Conservation (phyloP, 345 rosid genomes). For the Aurinia saxatilis region DNA sequence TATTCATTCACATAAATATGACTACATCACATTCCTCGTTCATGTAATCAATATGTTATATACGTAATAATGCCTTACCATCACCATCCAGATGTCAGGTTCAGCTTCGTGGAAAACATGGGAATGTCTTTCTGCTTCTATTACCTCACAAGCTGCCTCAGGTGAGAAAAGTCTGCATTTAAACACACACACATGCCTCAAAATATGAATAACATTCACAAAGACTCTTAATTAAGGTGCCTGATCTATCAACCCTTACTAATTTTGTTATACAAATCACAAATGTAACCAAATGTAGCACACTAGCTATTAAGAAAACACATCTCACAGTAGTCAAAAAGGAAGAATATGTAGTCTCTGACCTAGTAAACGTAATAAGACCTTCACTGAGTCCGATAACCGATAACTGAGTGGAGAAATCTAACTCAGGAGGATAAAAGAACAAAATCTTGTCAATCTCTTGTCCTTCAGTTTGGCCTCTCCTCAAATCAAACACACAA, state of each 20-base stretch:
- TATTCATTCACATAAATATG: not conserved
- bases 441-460: constrained; percentile 86
- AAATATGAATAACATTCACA: not conserved
- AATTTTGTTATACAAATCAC: not conserved
- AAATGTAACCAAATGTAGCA: not conserved
- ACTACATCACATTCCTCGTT: not conserved
- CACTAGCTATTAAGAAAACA: not conserved
- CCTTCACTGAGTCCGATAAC: constrained; percentile 96
- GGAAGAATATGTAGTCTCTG: not conserved
- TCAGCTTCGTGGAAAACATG: constrained; percentile 93
- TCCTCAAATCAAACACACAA: constrained; percentile 86
- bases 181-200: constrained; percentile 3
- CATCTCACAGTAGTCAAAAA: too few species aligned
- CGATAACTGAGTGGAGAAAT: constrained; percentile 78
- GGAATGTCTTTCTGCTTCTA: constrained; percentile 90
- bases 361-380: constrained; percentile 92
- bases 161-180: constrained; percentile 86
- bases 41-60: not conserved
- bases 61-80: too few species aligned
- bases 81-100: constrained; percentile 96
- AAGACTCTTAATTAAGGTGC: not conserved
- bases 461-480: constrained; percentile 90
- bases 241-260: too few species aligned
- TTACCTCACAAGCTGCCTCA: constrained; percentile 86
- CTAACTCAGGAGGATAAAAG: constrained; percentile 69